phyloP scores from a whole-genome alignment of 2,329 filamentous ascomycete species.

The Cladophialophora chaetospira region DNA sequence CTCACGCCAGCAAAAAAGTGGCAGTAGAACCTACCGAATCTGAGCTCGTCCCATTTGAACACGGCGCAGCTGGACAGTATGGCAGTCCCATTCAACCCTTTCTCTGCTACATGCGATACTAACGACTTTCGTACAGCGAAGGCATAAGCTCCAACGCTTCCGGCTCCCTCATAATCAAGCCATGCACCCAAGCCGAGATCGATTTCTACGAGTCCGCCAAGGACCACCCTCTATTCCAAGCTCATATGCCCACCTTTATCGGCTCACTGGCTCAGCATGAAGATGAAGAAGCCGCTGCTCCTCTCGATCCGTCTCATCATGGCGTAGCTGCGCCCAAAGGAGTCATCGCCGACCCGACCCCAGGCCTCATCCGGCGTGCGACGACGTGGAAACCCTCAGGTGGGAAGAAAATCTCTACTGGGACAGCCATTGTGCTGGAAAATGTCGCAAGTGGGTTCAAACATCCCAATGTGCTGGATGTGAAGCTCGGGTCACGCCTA shows the following conservation, averaged over 20 bases:
- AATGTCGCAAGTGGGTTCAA: conserved; percentile 81
- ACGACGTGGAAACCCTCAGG: conserved; percentile 51
- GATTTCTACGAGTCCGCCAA: conserved; percentile 79
- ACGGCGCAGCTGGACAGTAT: conserved; percentile 54
- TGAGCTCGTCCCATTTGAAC: conserved; percentile 47
- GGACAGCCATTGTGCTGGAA: conserved; percentile 78
- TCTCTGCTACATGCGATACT: background rate
- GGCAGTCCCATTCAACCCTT: conserved; percentile 30
- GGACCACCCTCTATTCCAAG: conserved; percentile 71
- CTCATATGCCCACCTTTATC: conserved; percentile 82
- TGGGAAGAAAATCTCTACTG: conserved; percentile 70
- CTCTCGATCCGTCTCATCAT: conserved; percentile 51
- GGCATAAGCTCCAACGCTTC: conserved; percentile 83
- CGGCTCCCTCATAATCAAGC: conserved; percentile 89
- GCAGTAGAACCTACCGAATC: conserved; percentile 17
- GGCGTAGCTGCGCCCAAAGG: conserved; percentile 38
- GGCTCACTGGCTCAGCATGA: conserved; percentile 74
- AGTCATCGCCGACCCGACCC: conserved; percentile 33
- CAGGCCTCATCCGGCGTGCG: conserved; percentile 24
- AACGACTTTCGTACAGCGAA: conserved; percentile 60
- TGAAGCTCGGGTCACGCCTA: conserved; percentile 83
- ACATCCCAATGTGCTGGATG: conserved; percentile 85
- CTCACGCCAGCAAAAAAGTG: conserved; percentile 10
- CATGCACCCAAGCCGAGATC: conserved; percentile 82
- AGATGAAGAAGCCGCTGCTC: conserved; percentile 41